These are phyloP conservation scores for Mesotaenium endlicherianum DNA, from an alignment of 139 green algal genomes.

Conservation along the genomic window DNA sequence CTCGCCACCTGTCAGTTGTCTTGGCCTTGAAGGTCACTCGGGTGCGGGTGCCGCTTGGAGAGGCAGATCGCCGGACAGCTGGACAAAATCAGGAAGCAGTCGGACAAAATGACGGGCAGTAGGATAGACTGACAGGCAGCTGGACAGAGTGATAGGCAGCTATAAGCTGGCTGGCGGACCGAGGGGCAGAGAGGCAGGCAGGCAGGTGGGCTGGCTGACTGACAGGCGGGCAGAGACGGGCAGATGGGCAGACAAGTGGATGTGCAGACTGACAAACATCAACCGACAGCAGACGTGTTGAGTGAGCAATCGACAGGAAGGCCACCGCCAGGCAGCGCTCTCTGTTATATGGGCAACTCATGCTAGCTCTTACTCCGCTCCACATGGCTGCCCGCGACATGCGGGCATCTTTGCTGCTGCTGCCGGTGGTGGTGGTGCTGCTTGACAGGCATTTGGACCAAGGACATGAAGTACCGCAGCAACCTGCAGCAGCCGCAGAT, in stretches of 20 bases:
- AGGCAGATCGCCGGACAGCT: too few species aligned
- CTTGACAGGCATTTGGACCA: constrained; percentile 81
- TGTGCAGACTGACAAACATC: background rate
- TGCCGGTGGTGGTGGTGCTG: background rate
- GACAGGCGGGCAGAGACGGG: too few species aligned
- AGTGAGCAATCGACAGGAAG: background rate
- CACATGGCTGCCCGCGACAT: background rate
- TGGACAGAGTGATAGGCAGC: too few species aligned
- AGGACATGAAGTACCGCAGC: constrained; percentile 81
- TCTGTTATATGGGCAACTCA: background rate
- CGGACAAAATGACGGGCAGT: too few species aligned
- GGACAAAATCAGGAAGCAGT: too few species aligned
- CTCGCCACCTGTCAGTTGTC: too few species aligned
- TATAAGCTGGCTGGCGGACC: too few species aligned
- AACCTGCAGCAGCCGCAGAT: constrained; percentile 85
- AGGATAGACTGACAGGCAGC: too few species aligned
- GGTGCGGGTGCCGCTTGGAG: too few species aligned
- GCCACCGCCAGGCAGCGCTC: background rate
- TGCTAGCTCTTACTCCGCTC: background rate
- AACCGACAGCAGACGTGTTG: background rate
- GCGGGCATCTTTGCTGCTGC: background rate
- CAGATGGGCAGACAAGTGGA: background rate
- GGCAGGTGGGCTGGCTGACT: too few species aligned
- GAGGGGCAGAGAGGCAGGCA: too few species aligned
- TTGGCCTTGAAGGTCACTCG: too few species aligned